phyloP scores from a whole-genome alignment of 768 basidiomycete genomes.

The Cyclocybe cylindracea region DNA sequence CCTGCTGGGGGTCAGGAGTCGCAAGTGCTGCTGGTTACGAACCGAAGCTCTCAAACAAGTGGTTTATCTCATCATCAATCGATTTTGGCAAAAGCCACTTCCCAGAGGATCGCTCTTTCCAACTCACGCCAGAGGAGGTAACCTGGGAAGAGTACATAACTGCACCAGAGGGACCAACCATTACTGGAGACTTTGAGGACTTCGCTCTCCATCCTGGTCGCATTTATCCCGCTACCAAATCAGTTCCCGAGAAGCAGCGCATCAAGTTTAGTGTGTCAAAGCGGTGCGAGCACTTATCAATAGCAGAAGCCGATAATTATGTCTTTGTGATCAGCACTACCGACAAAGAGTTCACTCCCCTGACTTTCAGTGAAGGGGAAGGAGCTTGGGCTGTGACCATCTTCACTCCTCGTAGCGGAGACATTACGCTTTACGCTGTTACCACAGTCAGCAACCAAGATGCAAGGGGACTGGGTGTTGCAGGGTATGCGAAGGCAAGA shows the following conservation, averaged over 20 bases:
- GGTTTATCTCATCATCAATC: slow-evolving; percentile 41
- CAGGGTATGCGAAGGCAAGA: slow-evolving; percentile 29
- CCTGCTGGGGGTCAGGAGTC: slow-evolving; percentile 51
- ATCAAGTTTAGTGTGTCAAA: slow-evolving; percentile 42
- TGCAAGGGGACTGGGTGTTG: slow-evolving; percentile 39
- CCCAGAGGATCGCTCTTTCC: slow-evolving; percentile 44
- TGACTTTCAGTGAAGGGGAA: slow-evolving; percentile 33
- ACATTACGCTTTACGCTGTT: slow-evolving; percentile 37
- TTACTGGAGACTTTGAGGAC: slow-evolving; percentile 37
- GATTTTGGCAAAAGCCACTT: slow-evolving; percentile 48
- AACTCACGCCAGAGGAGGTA: slow-evolving; percentile 37
- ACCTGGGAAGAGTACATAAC: slow-evolving; percentile 49
- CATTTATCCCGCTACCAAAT: slow-evolving; percentile 34
- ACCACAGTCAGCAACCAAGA: slow-evolving; percentile 34
- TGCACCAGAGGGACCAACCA: slow-evolving; percentile 36
- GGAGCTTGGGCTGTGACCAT: slow-evolving; percentile 43
- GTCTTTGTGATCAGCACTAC: slow-evolving; percentile 36
- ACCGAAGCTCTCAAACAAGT: slow-evolving; percentile 36
- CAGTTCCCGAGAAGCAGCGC: slow-evolving; percentile 34
- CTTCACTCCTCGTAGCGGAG: slow-evolving; percentile 32
- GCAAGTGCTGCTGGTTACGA: slow-evolving; percentile 34
- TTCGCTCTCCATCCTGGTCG: slow-evolving; percentile 30
- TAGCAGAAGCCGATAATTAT: slow-evolving; percentile 40
- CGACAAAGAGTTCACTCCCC: slow-evolving; percentile 32
- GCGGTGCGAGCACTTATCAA: slow-evolving; percentile 48